phyloP scores from a whole-genome alignment of 1,284 basidiomycete genomes.

The Boletus semigastroideus region DNA sequence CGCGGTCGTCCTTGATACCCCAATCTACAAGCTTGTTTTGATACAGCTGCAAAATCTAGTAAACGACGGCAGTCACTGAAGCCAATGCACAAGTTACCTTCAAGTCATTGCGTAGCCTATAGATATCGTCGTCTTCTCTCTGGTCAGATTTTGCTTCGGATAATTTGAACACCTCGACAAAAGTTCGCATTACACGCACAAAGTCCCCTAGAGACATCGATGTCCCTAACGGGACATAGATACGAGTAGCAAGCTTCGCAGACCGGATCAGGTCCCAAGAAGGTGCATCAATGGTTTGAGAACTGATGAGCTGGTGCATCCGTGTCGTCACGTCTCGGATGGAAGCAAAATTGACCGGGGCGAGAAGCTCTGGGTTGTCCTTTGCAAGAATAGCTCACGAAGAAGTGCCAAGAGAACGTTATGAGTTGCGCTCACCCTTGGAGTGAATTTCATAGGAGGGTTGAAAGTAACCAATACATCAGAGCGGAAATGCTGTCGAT shows the following conservation, averaged over 20 bases:
- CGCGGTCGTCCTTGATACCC: slow-evolving; percentile 80
- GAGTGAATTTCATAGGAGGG: slow-evolving; percentile 64
- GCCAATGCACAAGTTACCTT: slow-evolving; percentile 46
- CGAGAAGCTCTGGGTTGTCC: slow-evolving; percentile 70
- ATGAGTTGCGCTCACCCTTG: slow-evolving; percentile 47
- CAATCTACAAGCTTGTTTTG: slow-evolving; percentile 64
- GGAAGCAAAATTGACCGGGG: slow-evolving; percentile 58
- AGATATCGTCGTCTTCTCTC: slow-evolving; percentile 35
- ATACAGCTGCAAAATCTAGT: slow-evolving; percentile 50
- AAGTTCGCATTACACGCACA: slow-evolving; percentile 69
- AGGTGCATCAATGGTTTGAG: slow-evolving; percentile 78
- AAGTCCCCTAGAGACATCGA: slow-evolving; percentile 78
- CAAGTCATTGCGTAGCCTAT: slow-evolving; percentile 53
- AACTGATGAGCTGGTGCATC: slow-evolving; percentile 68
- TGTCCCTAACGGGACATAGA: slow-evolving; percentile 84
- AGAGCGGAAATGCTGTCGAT: slow-evolving; percentile 76
- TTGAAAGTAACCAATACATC: slow-evolving; percentile 86
- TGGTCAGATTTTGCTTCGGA: slow-evolving; percentile 28
- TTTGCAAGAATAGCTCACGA: slow-evolving; percentile 26
- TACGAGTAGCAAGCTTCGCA: slow-evolving; percentile 71
- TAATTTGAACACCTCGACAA: slow-evolving; percentile 73
- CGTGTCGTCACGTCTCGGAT: slow-evolving; percentile 62
- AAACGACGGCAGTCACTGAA: neutral
- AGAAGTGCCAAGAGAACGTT: neutral
- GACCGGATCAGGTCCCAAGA: slow-evolving; percentile 76